phyloP scores from a whole-genome alignment of 176 grass and related monocot species.

The Avena sativa region DNA sequence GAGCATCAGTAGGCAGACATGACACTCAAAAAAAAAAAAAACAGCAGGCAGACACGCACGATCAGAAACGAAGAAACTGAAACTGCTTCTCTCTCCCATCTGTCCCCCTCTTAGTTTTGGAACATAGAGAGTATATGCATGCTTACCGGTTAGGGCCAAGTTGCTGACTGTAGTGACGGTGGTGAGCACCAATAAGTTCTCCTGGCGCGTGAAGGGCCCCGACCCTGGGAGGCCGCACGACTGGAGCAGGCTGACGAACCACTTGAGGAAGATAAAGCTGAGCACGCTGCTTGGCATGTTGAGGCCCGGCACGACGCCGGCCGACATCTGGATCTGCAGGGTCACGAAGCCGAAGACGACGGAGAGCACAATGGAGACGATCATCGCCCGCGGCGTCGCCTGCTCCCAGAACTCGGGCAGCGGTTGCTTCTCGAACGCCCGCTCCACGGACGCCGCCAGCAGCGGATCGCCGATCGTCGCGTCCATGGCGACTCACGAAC shows the following conservation, averaged over 20 bases:
- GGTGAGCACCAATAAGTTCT: conserved; percentile 51
- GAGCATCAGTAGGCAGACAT: no score
- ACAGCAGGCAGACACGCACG: no score
- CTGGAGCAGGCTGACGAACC: conserved; percentile 17
- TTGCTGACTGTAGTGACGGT: conserved; percentile 43
- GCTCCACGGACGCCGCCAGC: conserved; percentile 47
- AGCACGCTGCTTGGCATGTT: conserved; percentile 58
- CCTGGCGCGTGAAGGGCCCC: conserved; percentile 65
- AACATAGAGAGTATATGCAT: background rate
- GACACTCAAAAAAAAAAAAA: no score
- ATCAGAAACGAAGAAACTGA: no score
- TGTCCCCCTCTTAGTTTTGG: background rate
- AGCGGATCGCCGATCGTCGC: conserved; percentile 42
- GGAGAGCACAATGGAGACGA: conserved; percentile 33
- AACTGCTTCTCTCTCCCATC: no score
- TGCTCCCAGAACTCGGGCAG: conserved; percentile 35
- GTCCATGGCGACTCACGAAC: conserved; percentile 25
- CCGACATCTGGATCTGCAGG: conserved; percentile 57
- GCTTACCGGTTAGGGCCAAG: conserved; percentile 50
- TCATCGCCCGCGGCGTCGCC: conserved; percentile 52
- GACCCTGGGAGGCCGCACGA: conserved; percentile 1
- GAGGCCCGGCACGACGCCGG: conserved; percentile 54
- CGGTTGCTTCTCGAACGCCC: conserved; percentile 48
- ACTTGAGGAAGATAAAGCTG: conserved; percentile 53
- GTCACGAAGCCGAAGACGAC: conserved; percentile 54